phyloP scores from a whole-genome alignment of 2,329 filamentous ascomycete genomes.

The Sphaerulina populicola region DNA sequence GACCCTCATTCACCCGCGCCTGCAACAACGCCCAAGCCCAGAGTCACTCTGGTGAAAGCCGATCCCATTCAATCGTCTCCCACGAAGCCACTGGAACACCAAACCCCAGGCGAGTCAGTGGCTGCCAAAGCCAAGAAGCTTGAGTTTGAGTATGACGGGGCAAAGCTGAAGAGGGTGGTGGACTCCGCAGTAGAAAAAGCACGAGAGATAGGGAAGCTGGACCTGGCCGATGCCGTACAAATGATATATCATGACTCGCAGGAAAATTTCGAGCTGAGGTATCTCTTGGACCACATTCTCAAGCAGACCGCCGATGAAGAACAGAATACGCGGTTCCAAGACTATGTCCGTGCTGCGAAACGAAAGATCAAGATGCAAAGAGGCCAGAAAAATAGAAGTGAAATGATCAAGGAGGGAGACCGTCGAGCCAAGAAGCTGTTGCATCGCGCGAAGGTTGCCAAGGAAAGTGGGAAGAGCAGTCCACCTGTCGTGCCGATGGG shows the following conservation, averaged over 20 bases:
- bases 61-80: not conserved
- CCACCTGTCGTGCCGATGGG: not conserved
- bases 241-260: slow-evolving; percentile 36
- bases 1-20: not conserved
- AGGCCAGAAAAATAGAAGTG: slow-evolving; percentile 10
- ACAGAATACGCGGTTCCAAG: slow-evolving; percentile 35
- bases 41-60: not conserved
- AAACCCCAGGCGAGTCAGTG: not conserved
- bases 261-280: slow-evolving; percentile 31
- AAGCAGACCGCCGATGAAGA: slow-evolving; percentile 33
- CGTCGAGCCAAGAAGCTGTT: slow-evolving; percentile 1
- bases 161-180: slow-evolving; percentile 26
- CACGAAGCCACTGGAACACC: not conserved
- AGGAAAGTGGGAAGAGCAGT: not conserved
- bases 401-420: not conserved
- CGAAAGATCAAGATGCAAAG: slow-evolving; percentile 26
- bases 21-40: not conserved
- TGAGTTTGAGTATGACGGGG: slow-evolving; percentile 11
- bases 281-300: slow-evolving; percentile 37
- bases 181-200: slow-evolving; percentile 36
- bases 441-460: not conserved
- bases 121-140: not conserved
- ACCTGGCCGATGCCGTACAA: slow-evolving; percentile 34
- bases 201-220: slow-evolving; percentile 28
- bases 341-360: slow-evolving; percentile 35